Conservation (phyloP, 2,329 filamentous ascomycete genomes). For the Fusarium goolgardi region DNA sequence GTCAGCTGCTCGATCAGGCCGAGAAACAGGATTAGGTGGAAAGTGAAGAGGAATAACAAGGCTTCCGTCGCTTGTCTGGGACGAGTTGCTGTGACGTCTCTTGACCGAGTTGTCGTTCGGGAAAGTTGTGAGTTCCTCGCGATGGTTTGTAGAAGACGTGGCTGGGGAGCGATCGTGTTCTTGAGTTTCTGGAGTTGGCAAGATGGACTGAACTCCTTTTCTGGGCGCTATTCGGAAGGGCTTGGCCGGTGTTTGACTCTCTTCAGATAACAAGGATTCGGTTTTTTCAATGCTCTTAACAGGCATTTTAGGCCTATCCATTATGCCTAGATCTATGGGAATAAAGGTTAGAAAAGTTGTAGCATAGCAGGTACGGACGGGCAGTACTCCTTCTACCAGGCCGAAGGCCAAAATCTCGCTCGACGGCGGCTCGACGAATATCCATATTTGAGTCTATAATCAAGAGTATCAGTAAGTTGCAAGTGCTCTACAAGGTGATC, state of each 20-base stretch:
- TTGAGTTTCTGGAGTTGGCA: background rate
- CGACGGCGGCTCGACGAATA: constrained; percentile 11
- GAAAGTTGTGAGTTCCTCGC: background rate
- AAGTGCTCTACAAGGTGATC: background rate
- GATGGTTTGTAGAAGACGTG: background rate
- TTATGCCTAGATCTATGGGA: background rate
- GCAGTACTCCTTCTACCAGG: constrained; percentile 7
- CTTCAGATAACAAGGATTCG: background rate
- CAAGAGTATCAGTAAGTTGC: background rate
- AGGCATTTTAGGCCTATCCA: constrained; percentile 1
- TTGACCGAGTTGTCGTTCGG: background rate
- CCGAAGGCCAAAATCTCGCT: constrained; percentile 28
- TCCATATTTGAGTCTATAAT: constrained; percentile 5
- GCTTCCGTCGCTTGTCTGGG: constrained; percentile 1
- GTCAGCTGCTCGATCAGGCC: constrained; percentile 6
- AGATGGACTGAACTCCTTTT: background rate
- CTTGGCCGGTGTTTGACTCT: background rate
- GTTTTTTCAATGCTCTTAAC: background rate
- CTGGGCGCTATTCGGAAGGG: background rate
- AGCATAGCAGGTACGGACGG: background rate
- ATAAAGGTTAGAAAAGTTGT: background rate
- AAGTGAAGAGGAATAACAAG: constrained; percentile 19
- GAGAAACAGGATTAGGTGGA: constrained; percentile 27
- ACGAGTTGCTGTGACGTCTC: constrained; percentile 20
- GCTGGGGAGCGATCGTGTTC: constrained; percentile 12